Evolutionary conservation across 805 yeast genomes (phyloP).

Genomic region (Sugiyamaella boreocaroliniensis): DNA sequence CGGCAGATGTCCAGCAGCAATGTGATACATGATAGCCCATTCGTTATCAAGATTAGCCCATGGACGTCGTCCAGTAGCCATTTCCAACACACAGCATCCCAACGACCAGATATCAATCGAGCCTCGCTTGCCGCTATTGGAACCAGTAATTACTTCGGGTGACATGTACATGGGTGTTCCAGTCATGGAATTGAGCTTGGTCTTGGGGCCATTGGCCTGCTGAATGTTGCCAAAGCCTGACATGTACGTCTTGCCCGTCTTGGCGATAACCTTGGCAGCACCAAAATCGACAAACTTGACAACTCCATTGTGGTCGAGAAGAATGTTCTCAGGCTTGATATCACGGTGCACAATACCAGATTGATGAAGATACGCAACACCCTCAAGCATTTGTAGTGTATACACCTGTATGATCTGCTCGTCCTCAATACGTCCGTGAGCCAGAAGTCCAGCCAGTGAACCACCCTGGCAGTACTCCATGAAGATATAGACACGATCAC

Average conservation of each 20-base stretch:
- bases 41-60: slow-evolving; percentile 96
- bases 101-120: slow-evolving; percentile 90
- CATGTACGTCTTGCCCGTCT: slow-evolving; percentile 26
- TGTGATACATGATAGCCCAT: slow-evolving; percentile 98
- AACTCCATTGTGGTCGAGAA: slow-evolving; percentile 85
- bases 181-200: slow-evolving; percentile 48
- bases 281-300: slow-evolving; percentile 97
- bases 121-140: slow-evolving; percentile 51
- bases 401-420: slow-evolving; percentile 88
- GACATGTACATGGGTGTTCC: slow-evolving; percentile 99
- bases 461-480: slow-evolving; percentile 99
- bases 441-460: slow-evolving; percentile 74
- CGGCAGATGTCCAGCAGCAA: slow-evolving; percentile 91
- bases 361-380: slow-evolving; percentile 87
- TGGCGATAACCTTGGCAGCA: slow-evolving; percentile 76
- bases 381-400: slow-evolving; percentile 88
- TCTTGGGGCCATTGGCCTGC: slow-evolving; percentile 11
- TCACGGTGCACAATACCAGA: slow-evolving; percentile 96
- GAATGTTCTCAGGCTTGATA: slow-evolving; percentile 89
- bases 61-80: slow-evolving; percentile 94
- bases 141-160: slow-evolving; percentile 89
- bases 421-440: slow-evolving; percentile 92
- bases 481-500: slow-evolving; percentile 89
- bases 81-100: slow-evolving; percentile 92
- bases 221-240: slow-evolving; percentile 7